Evolutionary conservation across 2,329 filamentous ascomycete genomes (phyloP).

Genomic region (Trichophyton benhamiae): DNA sequence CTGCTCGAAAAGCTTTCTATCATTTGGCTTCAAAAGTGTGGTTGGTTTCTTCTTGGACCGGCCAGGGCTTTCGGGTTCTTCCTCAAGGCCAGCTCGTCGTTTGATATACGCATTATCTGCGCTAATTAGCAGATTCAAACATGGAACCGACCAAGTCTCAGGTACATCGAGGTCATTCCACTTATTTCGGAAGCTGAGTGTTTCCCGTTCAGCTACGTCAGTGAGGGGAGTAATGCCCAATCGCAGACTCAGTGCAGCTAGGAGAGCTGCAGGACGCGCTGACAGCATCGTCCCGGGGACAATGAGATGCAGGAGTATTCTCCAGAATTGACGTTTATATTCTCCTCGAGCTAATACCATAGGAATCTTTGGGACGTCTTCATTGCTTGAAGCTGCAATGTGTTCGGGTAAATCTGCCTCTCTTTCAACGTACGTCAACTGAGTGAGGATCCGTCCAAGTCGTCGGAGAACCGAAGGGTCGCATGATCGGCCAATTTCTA

Average conservation of each 20-base stretch:
- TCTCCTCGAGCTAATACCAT: constrained; percentile 29
- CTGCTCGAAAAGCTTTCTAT: constrained; percentile 34
- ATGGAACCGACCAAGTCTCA: constrained; percentile 40
- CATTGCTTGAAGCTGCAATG: constrained; percentile 23
- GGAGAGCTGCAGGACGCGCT: constrained; percentile 34
- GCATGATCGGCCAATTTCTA: constrained; percentile 43
- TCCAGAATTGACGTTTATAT: constrained; percentile 35
- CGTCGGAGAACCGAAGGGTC: constrained; percentile 38
- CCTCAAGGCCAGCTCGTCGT: constrained; percentile 17
- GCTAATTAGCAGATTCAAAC: constrained; percentile 37
- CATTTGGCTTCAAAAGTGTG: constrained; percentile 25
- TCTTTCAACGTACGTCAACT: constrained; percentile 22
- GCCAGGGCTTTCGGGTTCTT: constrained; percentile 6
- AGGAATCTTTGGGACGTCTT: constrained; percentile 34
- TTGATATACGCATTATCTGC: constrained; percentile 31
- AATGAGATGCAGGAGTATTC: constrained; percentile 37
- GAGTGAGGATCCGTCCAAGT: constrained; percentile 37
- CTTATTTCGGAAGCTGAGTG: constrained; percentile 30
- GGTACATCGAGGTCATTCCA: constrained; percentile 40
- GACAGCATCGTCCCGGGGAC: constrained; percentile 39
- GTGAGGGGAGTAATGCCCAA: constrained; percentile 37
- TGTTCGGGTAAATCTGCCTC: constrained; percentile 35
- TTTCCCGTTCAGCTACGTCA: constrained; percentile 31
- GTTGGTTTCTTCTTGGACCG: constrained; percentile 4
- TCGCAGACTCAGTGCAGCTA: constrained; percentile 38